Evolutionary conservation across 2,329 filamentous ascomycete genomes (phyloP).

Genomic region (Pseudonectria buxi): DNA sequence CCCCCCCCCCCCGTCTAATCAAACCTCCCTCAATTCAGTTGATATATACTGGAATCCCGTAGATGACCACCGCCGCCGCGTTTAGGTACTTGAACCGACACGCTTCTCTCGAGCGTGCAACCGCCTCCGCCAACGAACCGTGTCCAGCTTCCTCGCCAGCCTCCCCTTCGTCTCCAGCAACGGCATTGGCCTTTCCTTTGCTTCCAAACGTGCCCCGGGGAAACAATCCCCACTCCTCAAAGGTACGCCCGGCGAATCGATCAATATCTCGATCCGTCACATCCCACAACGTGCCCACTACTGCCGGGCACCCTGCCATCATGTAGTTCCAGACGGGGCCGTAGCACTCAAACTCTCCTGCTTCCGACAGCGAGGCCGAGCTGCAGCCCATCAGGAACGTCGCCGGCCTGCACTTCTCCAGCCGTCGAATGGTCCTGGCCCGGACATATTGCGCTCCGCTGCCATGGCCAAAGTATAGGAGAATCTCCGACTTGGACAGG

Average conservation of each 20-base stretch:
- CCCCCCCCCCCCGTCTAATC: slow-evolving; percentile 3
- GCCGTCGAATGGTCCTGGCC: slow-evolving; percentile 69
- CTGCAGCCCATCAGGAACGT: slow-evolving; percentile 93
- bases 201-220: slow-evolving; percentile 37
- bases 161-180: slow-evolving; percentile 21
- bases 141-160: slow-evolving; percentile 26
- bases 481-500: slow-evolving; percentile 60
- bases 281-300: slow-evolving; percentile 94
- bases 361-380: slow-evolving; percentile 69
- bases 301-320: slow-evolving; percentile 75
- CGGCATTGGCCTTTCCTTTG: slow-evolving; percentile 18
- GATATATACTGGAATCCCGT: slow-evolving; percentile 89
- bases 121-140: slow-evolving; percentile 69
- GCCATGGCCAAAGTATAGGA: slow-evolving; percentile 95
- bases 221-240: slow-evolving; percentile 82
- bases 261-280: slow-evolving; percentile 98
- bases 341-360: slow-evolving; percentile 83
- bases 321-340: slow-evolving; percentile 90
- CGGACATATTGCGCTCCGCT: slow-evolving; percentile 93
- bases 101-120: slow-evolving; percentile 65
- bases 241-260: slow-evolving; percentile 71
- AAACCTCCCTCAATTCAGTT: slow-evolving; percentile 20
- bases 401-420: slow-evolving; percentile 67
- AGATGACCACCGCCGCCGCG: slow-evolving; percentile 87
- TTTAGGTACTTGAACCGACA: slow-evolving; percentile 89